Base-by-base conservation (phyloP, 2,329 filamentous ascomycete species). In the Septoria petroselini region DNA sequence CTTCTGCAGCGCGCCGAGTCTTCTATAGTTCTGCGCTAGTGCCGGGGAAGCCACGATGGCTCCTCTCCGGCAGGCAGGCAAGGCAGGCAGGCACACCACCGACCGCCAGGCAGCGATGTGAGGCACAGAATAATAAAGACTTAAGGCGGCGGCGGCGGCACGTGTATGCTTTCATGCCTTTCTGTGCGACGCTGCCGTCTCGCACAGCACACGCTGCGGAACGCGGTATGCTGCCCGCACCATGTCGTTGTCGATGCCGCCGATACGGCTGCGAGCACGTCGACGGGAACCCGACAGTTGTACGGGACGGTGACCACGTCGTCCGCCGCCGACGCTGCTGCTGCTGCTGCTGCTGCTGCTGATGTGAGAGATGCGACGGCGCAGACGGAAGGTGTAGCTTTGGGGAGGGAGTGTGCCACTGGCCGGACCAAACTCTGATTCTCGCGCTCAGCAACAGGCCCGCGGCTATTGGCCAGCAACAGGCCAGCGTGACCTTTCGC, bases 21-120 rank as follows among this genome's bases (percentile, higher is more conserved):
- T n/a, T n/a, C 39, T 5, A 41, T 12, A n/a, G 30, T 33, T 12
- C 23, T n/a, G 23, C 40, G 34, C 43, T 52, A 43, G 39, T 21
- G 21, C 31, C 49, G 49, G 43, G 43, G 43, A 41, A 37, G n/a
- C 30, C 29, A 9, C 9, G 43, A 34, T 52, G 49, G 43, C 50
- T 43, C 40, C 44, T 52, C 40, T 12, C 34, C 50, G 50, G 50
- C 50, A 52, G 14, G 11, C 18, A 25, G 33, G 41, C 17, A 18
- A 27, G 23, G 38, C 35, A 27, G 23, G 23, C 9, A 27, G 12
- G 18, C 2, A 18, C 17, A 21, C 35, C 35, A 12, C 17, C 14
- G 17, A 38, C 34, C 15, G 15, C 34, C 17, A 17, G 18, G 34
- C 34, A 9, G n/a, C n/a, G n/a, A n/a, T n/a, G n/a, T n/a, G n/a